A percentile compares a stretch with the other conserved stretches of the same genome.
Evolutionary conservation across 345 rosid genomes (phyloP).

Genomic region (Jatropha curcas): DNA sequence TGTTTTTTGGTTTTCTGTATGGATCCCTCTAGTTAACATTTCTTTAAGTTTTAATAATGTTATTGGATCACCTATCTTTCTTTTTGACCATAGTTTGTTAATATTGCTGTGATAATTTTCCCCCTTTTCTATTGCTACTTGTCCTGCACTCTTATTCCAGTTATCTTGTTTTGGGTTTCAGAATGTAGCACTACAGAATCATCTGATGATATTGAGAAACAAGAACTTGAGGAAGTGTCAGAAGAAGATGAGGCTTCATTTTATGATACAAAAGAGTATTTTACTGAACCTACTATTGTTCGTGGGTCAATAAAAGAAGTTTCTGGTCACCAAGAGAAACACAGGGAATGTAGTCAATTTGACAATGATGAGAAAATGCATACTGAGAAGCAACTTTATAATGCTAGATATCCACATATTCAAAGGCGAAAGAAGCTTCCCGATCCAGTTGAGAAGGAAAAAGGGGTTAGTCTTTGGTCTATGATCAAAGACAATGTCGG

Average conservation of each 20-base stretch:
- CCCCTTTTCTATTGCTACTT: background rate
- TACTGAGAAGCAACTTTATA: slow-evolving; percentile 26
- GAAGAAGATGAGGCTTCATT: slow-evolving; percentile 80
- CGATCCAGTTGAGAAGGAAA: slow-evolving; percentile 91
- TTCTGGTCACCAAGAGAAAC: slow-evolving; percentile 26
- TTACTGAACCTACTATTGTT: slow-evolving; percentile 44
- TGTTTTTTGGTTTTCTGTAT: background rate
- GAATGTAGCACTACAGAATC: slow-evolving; percentile 97
- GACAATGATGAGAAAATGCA: slow-evolving; percentile 44
- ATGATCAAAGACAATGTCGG: slow-evolving; percentile 99
- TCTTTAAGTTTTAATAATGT: background rate
- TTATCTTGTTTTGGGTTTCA: slow-evolving; percentile 45
- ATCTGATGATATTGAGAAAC: slow-evolving; percentile 92
- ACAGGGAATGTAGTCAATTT: slow-evolving; percentile 22
- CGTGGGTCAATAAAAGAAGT: slow-evolving; percentile 41
- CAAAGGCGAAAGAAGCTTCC: slow-evolving; percentile 86
- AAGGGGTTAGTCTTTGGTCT: slow-evolving; percentile 98
- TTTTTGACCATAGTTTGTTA: background rate
- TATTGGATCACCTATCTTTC: background rate
- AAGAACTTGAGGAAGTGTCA: slow-evolving; percentile 80
- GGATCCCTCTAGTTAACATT: background rate
- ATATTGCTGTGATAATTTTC: background rate
- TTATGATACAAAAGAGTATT: slow-evolving; percentile 72
- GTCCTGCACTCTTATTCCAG: slow-evolving; percentile 11
- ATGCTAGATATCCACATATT: slow-evolving; percentile 40